phyloP scores from a whole-genome alignment of 1,284 basidiomycete species.

The Mycena citricolor region DNA sequence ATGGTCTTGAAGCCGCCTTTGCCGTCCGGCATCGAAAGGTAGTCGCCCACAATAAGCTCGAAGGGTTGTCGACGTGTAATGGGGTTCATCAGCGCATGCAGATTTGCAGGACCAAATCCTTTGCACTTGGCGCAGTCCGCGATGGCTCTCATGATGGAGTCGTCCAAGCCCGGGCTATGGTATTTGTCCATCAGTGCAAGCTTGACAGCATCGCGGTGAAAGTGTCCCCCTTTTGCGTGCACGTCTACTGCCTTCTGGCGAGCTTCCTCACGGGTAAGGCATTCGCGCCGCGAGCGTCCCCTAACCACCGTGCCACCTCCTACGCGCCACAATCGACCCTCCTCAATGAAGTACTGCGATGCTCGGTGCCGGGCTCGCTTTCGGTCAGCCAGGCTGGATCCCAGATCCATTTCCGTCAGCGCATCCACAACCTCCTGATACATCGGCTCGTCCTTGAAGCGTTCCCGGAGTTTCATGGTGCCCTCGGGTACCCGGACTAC shows the following conservation, averaged over 20 bases:
- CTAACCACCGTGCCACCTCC: constrained; percentile 18
- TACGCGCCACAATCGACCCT: constrained; percentile 32
- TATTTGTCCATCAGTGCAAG: constrained; percentile 27
- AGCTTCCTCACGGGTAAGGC: constrained; percentile 22
- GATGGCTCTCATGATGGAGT: constrained; percentile 31
- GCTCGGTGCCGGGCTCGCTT: constrained; percentile 29
- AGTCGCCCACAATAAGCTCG: constrained; percentile 35
- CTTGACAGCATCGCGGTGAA: neutral
- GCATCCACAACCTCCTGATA: constrained; percentile 30
- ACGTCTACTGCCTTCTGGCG: constrained; percentile 17
- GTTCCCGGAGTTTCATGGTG: neutral
- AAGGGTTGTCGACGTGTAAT: constrained; percentile 36
- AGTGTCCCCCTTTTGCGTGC: constrained; percentile 25
- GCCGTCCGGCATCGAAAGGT: constrained; percentile 33
- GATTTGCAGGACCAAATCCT: constrained; percentile 26
- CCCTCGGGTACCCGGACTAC: too few relatives aligned
- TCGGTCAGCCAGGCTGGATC: constrained; percentile 11
- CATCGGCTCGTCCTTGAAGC: constrained; percentile 20
- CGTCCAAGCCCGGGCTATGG: constrained; percentile 31
- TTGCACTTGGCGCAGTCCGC: constrained; percentile 31
- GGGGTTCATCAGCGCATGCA: constrained; percentile 35
- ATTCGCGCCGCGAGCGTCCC: constrained; percentile 23
- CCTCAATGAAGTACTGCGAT: constrained; percentile 31
- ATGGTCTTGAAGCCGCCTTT: constrained; percentile 29
- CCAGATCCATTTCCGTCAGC: constrained; percentile 12